A percentile compares a stretch with the other conserved stretches of the same genome.
phyloP scores from a whole-genome alignment of 1,139 yeast species.

The Hyphopichia fennica region DNA sequence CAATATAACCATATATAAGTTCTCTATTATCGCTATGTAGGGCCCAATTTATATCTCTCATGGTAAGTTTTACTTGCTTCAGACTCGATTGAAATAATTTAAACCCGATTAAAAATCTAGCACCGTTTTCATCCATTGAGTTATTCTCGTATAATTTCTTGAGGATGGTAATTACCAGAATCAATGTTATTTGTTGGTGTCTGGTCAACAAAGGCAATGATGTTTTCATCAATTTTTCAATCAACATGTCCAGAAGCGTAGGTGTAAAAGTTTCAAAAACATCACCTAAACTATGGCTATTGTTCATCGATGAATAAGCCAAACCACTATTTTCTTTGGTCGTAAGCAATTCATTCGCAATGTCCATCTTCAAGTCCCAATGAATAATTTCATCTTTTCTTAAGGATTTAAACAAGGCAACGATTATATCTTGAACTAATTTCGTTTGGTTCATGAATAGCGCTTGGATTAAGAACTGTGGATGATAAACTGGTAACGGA shows the following conservation, averaged over 20 bases:
- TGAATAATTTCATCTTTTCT: conserved; percentile 36
- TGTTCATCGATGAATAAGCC: conserved; percentile 8
- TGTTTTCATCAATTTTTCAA: conserved; percentile 60
- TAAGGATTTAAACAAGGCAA: conserved; percentile 50
- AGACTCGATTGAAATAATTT: conserved; percentile 57
- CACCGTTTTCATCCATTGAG: conserved; percentile 70
- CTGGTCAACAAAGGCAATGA: conserved; percentile 81
- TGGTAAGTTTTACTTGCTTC: conserved; percentile 51
- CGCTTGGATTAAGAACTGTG: conserved; percentile 81
- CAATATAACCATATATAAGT: conserved; percentile 56
- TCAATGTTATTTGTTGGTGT: conserved; percentile 85
- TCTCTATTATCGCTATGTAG: conserved; percentile 80
- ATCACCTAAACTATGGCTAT: conserved; percentile 23
- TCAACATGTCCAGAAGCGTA: conserved; percentile 49
- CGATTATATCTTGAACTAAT: conserved; percentile 58
- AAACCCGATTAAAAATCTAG: conserved; percentile 70
- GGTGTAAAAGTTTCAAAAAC: conserved; percentile 44
- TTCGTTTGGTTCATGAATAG: conserved; percentile 62
- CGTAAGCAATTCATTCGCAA: conserved; percentile 8
- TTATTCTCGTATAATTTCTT: conserved; percentile 45
- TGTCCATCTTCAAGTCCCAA: conserved; percentile 38
- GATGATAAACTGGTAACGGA: conserved; percentile 88
- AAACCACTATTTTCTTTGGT: conserved; percentile 5
- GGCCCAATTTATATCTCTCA: conserved; percentile 89
- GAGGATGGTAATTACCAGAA: conserved; percentile 66